Evolutionary conservation across 2,329 filamentous ascomycete genomes (phyloP), one percentile per base, ranked within the genome.

Genomic region (Grosmannia clavigera): DNA sequence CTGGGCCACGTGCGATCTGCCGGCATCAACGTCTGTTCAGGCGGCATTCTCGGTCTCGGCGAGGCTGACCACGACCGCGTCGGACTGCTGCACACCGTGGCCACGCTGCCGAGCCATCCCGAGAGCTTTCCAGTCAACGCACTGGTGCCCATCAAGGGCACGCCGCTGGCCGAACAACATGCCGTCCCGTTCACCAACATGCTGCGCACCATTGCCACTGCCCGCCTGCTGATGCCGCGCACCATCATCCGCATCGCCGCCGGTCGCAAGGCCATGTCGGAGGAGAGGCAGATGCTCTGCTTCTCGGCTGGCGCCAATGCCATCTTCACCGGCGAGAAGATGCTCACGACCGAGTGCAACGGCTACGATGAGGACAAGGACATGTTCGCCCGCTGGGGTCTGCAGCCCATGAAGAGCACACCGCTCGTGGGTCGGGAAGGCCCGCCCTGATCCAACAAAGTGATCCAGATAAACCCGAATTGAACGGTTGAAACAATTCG

Each of bases 51-150:
- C 1, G 91, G 91, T 0, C 76, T 96, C 2, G 91, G 91, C 16
- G 91, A 96, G 76, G 83, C 82, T 54, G 78, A 86, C 35, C 79
- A 82, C 61, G 91, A 96, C 71, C 88, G 91, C 63, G 81, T 96
- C 60, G 90, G 91, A 27, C 78, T 96, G 56, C 79, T 96, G 61
- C 81, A 94, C 73, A 95, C 91, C 0, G 86, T 95, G 11, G 80
- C 88, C 0, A 94, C 87, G 0, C 76, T 96, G 38, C 89, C 90
- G 1, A 76, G 81, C 16, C 91, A 96, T 73, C 91, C 91, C 0
- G 91, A 95, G 74, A 92, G 87, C 27, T 95, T 96, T 73, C 91
- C 91, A 1, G 90, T 95, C 64, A 96, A 96, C 67, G 89, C 90
- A 0, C 80, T 96, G 0, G 91, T 96, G 1, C 90, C 91, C 0